A percentile compares a stretch with the other conserved stretches of the same genome.
phyloP scores from a whole-genome alignment of 2,329 filamentous ascomycete species.

The Tetracladium maxilliforme region DNA sequence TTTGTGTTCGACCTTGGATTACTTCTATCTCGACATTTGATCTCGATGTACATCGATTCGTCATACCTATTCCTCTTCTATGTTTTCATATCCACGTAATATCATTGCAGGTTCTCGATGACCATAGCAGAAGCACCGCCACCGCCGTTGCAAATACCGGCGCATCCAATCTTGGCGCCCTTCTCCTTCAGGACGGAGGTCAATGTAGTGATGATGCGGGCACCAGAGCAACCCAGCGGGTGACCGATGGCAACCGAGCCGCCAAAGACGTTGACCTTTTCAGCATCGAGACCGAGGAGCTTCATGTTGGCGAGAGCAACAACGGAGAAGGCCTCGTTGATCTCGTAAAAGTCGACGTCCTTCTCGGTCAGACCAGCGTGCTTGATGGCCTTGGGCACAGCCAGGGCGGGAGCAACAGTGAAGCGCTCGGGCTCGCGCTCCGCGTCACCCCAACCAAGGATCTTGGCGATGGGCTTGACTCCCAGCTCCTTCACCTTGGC shows the following conservation, averaged over 20 bases:
- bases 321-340: constrained; percentile 98
- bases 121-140: constrained; percentile 91
- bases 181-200: constrained; percentile 80
- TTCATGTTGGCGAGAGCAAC: constrained; percentile 96
- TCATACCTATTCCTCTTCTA: too few relatives aligned
- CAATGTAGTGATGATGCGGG: constrained; percentile 82
- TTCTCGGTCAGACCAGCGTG: constrained; percentile 72
- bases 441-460: constrained; percentile 93
- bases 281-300: constrained; percentile 61
- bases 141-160: constrained; percentile 95
- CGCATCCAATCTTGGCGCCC: constrained; percentile 84
- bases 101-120: constrained; percentile 48
- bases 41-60: too few relatives aligned
- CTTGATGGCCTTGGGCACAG: constrained; percentile 94
- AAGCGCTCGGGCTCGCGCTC: constrained; percentile 87
- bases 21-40: too few relatives aligned
- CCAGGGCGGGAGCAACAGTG: constrained; percentile 83
- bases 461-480: constrained; percentile 88
- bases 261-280: constrained; percentile 90
- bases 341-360: constrained; percentile 86
- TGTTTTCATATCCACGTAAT: too few relatives aligned
- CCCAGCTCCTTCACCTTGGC: constrained; percentile 83
- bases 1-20: too few relatives aligned
- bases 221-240: constrained; percentile 84
- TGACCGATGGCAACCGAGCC: constrained; percentile 94